Percentiles rank a stretch among this genome's conserved stretches.
These are phyloP conservation scores for Crithidia acanthocephali DNA, from an alignment of 208 protist species.

Conservation along the genomic window DNA sequence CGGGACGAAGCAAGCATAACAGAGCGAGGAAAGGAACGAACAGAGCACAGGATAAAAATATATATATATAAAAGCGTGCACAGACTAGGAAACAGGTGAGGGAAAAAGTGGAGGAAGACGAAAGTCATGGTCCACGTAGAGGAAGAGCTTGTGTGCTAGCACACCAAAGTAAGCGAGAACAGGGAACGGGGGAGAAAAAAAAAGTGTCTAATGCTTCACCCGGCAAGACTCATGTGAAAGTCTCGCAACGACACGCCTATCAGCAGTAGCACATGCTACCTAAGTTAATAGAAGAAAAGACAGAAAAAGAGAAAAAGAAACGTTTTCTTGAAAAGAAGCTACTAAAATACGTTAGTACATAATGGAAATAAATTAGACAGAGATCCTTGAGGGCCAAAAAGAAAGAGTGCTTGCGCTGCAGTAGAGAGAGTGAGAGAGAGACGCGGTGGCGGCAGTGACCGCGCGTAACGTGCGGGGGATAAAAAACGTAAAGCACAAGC, in stretches of 20 bases:
- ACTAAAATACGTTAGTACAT: background rate
- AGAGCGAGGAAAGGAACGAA: background rate
- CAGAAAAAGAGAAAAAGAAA: conserved; percentile 7
- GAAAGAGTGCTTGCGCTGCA: too few species aligned
- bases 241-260: conserved; percentile 8
- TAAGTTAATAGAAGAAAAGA: conserved; percentile 4
- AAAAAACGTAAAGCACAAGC: too few species aligned
- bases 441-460: too few species aligned
- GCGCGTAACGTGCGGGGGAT: too few species aligned
- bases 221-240: background rate
- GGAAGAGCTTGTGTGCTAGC: background rate
- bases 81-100: background rate
- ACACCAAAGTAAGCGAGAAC: background rate
- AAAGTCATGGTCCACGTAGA: background rate
- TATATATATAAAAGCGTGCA: background rate
- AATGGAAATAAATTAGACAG: background rate
- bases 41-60: background rate
- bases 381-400: too few species aligned
- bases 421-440: too few species aligned
- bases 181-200: conserved; percentile 6
- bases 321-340: background rate
- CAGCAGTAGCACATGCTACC: conserved; percentile 6
- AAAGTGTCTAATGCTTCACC: background rate
- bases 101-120: background rate
- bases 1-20: too few species aligned